Evolutionary conservation across 1,284 basidiomycete species (phyloP).

Genomic region (Sphagnurus paluster): DNA sequence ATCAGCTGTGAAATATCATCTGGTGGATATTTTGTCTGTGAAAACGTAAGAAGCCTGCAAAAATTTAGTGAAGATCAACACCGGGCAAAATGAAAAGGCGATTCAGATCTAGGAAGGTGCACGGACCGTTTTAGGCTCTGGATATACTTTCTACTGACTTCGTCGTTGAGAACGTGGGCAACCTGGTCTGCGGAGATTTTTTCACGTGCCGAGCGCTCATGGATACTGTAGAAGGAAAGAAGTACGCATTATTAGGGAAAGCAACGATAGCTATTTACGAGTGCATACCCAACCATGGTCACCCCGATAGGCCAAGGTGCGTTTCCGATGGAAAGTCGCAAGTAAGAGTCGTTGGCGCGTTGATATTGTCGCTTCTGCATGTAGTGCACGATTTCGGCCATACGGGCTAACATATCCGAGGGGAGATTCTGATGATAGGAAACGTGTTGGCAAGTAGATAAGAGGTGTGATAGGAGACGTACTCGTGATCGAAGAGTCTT

Average conservation of each 20-base stretch:
- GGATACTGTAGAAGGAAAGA: slow-evolving; percentile 64
- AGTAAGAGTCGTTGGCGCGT: slow-evolving; percentile 94
- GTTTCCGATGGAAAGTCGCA: slow-evolving; percentile 96
- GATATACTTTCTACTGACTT: slow-evolving; percentile 98
- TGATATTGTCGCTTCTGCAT: slow-evolving; percentile 97
- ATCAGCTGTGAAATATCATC: slow-evolving; percentile 89
- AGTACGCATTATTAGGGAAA: background rate
- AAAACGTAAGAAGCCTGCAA: slow-evolving; percentile 84
- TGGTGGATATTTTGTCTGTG: slow-evolving; percentile 93
- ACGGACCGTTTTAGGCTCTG: slow-evolving; percentile 91
- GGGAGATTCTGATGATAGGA: slow-evolving; percentile 71
- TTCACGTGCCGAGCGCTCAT: slow-evolving; percentile 95
- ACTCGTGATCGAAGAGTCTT: slow-evolving; percentile 85
- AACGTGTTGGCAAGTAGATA: background rate
- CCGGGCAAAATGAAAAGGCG: background rate
- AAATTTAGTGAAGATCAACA: slow-evolving; percentile 6
- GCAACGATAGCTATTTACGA: background rate
- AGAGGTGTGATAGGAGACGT: slow-evolving; percentile 31
- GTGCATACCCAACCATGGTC: slow-evolving; percentile 91
- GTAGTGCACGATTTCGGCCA: slow-evolving; percentile 94
- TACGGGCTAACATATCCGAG: slow-evolving; percentile 82
- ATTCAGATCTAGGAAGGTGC: background rate
- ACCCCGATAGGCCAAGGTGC: slow-evolving; percentile 99
- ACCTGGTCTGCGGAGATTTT: slow-evolving; percentile 97
- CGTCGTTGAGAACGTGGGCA: slow-evolving; percentile 97